These are phyloP conservation scores for Blastobotrys serpentis DNA, from an alignment of 1,139 yeast species.

Conservation along the genomic window DNA sequence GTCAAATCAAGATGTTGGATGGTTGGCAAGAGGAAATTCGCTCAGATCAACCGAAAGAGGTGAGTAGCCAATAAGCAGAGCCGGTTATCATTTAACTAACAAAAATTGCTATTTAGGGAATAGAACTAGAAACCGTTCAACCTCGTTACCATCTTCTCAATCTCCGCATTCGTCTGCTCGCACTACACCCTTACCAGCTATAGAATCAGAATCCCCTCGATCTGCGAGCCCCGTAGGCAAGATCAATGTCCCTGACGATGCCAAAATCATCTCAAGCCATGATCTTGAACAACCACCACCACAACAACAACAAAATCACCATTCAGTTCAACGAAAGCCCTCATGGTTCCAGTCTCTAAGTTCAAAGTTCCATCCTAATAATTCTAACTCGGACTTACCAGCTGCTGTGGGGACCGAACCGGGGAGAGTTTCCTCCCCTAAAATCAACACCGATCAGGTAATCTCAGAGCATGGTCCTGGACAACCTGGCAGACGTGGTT, in stretches of 20 bases:
- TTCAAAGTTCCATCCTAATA: constrained; percentile 14
- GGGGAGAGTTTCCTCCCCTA: constrained; percentile 23
- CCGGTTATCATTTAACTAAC: neutral
- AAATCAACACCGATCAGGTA: constrained; percentile 20
- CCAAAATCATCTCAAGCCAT: neutral
- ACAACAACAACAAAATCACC: constrained; percentile 22
- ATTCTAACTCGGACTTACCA: neutral
- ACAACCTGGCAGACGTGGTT: constrained; percentile 9
- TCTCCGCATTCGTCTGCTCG: neutral
- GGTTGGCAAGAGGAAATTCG: constrained; percentile 64
- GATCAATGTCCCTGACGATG: neutral
- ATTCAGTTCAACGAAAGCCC: constrained; percentile 24
- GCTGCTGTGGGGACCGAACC: constrained; percentile 11
- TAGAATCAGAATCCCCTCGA: neutral
- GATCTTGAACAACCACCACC: constrained; percentile 16
- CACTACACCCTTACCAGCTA: neutral
- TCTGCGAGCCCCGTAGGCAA: neutral
- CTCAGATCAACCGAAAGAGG: constrained; percentile 45
- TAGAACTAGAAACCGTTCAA: constrained; percentile 8
- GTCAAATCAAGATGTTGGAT: constrained; percentile 70
- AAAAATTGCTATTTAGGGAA: neutral
- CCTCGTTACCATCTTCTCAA: constrained; percentile 5
- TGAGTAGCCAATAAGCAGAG: too few relatives aligned
- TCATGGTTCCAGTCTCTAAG: constrained; percentile 20
- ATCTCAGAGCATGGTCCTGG: constrained; percentile 5